These are phyloP conservation scores for Nicotiana paniculata DNA, from an alignment of 257 asterid genomes.

Conservation along the genomic window DNA sequence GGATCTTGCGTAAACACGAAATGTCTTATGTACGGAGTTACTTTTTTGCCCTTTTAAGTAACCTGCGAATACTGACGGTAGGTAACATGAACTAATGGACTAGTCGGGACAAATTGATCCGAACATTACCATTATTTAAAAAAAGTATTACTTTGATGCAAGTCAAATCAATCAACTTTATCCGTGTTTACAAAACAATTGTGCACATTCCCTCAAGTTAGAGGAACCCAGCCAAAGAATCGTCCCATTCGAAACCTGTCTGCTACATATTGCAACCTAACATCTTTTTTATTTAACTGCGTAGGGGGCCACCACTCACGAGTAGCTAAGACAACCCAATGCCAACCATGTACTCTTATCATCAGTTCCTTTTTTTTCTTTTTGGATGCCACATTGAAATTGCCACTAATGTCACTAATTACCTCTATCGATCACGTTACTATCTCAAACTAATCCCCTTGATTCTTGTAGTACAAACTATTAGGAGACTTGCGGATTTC, in stretches of 20 bases:
- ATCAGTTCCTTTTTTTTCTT: neutral
- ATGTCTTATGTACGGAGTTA: too few relatives aligned
- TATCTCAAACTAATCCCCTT: neutral
- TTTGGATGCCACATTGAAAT: conserved; percentile 5
- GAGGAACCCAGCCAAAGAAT: conserved; percentile 9
- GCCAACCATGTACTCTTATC: conserved; percentile 8
- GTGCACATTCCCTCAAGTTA: neutral
- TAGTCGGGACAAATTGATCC: neutral
- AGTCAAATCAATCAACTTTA: neutral
- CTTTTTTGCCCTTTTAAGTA: too few relatives aligned
- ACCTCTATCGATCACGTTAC: neutral
- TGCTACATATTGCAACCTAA: conserved; percentile 17
- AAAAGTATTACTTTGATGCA: too few relatives aligned
- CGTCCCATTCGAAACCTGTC: conserved; percentile 14
- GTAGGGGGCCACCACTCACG: conserved; percentile 57
- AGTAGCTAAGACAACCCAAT: conserved; percentile 16
- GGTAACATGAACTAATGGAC: too few relatives aligned
- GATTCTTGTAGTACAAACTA: neutral
- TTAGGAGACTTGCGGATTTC: too few relatives aligned
- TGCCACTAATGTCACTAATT: neutral
- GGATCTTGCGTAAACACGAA: too few relatives aligned
- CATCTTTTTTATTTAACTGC: conserved; percentile 10
- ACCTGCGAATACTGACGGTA: too few relatives aligned
- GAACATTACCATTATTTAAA: neutral
- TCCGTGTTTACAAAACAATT: neutral